Evolutionary conservation across 75 land plant genomes (phyloP).

Genomic region (Pseudotsuga menziesii): DNA sequence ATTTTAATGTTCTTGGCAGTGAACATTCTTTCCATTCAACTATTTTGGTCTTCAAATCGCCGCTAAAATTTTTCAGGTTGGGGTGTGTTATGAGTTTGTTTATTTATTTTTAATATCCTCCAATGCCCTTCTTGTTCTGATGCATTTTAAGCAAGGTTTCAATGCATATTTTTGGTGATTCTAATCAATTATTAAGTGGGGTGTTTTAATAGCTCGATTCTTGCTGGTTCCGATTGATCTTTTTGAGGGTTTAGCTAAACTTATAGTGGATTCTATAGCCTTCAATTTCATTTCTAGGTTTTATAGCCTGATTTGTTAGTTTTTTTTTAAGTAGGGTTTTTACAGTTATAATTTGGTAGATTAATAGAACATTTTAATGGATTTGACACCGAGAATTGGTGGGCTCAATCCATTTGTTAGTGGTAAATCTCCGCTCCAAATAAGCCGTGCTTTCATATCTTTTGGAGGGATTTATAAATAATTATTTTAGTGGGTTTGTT

Average conservation of each 20-base stretch:
- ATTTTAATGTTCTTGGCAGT: too few species aligned
- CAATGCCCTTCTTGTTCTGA: background rate
- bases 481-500: background rate
- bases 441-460: background rate
- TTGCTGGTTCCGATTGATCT: background rate
- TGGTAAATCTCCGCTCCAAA: background rate
- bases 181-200: too few species aligned
- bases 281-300: background rate
- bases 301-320: background rate
- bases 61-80: slow-evolving; percentile 3
- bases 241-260: background rate
- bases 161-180: background rate
- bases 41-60: background rate
- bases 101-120: background rate
- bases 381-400: too few species aligned
- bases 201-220: background rate
- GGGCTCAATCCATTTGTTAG: background rate
- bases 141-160: too few species aligned
- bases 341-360: background rate
- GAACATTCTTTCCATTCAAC: background rate
- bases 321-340: background rate
- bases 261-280: background rate
- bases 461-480: too few species aligned
- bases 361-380: background rate
- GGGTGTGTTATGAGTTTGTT: background rate